Conservation (phyloP, 1,139 yeast genomes). For the Hyphopichia fennica region DNA sequence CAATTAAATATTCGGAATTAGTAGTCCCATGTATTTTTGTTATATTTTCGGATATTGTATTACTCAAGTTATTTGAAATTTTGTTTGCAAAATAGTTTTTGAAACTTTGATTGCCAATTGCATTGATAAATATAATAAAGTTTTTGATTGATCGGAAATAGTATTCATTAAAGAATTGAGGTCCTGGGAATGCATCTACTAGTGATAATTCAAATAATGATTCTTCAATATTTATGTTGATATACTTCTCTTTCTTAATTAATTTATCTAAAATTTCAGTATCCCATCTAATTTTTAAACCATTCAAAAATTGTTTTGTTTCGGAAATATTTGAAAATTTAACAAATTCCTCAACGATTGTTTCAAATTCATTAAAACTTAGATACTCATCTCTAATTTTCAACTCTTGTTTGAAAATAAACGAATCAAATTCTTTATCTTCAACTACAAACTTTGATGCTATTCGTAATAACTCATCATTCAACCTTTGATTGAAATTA, state of each 20-base stretch:
- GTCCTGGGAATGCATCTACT: constrained; percentile 3
- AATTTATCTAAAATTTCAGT: constrained; percentile 11
- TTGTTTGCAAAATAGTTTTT: constrained; percentile 29
- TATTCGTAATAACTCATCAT: not conserved
- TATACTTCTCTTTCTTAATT: constrained; percentile 12
- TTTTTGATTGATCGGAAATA: constrained; percentile 23
- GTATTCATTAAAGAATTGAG: constrained; percentile 3
- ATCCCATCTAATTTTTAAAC: constrained; percentile 17
- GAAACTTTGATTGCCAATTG: constrained; percentile 20
- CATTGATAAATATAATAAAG: constrained; percentile 32
- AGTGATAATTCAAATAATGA: constrained; percentile 6
- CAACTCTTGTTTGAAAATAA: constrained; percentile 14
- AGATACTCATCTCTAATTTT: constrained; percentile 11
- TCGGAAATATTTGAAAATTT: constrained; percentile 5
- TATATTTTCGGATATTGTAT: constrained; percentile 31
- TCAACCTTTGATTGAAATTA: constrained; percentile 1
- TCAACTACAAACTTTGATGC: not conserved
- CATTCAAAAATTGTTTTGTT: constrained; percentile 1
- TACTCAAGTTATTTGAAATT: constrained; percentile 30
- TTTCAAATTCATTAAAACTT: constrained; percentile 12
- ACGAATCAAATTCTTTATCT: constrained; percentile 8
- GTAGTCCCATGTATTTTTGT: constrained; percentile 17
- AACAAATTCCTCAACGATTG: constrained; percentile 10
- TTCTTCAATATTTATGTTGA: constrained; percentile 13
- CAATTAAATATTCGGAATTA: constrained; percentile 16